Base-by-base conservation (phyloP, 805 yeast species). In the Sugiyamaella qingdaonensis region DNA sequence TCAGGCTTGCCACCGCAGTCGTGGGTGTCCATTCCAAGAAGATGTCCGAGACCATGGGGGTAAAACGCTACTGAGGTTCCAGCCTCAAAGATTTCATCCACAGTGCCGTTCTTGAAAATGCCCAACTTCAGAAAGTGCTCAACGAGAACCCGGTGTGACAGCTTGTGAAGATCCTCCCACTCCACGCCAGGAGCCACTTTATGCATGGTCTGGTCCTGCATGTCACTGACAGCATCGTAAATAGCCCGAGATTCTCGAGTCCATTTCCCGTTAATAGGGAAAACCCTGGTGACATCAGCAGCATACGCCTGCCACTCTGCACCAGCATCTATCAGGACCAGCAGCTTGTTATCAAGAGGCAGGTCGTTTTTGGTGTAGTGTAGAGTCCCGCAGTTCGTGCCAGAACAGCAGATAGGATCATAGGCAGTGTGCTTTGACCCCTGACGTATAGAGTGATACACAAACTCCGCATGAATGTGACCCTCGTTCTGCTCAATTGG, bases 261-360 rank as follows among this genome's bases (percentile, higher is more conserved):
- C 90, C 96, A 92, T 51, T 84, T 82, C 5, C 99, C 99, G 57
- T 76, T 79, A 52, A 89, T 82, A 29, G 99, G 99, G 80, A 90
- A 92, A 66, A 95, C 87, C 66, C 99, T 80, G 13, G 99, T 94
- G 42, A 94, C 97, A 67, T 92, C 99, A 43, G 89, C 77, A 2
- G 97, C 91, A 69, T 92, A 92, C 67, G 88, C 83, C 58, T 81
- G 80, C 97, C 97, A 92, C 70, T 92, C 98, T 2, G 97, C 96
- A 52, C 99, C 99, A 8, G 98, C 97, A 72, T 92, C 99, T 51
- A 92, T 84, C 56, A 92, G 77, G 10, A 92, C 78, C 4, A 91
- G 78, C 46, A 79, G 81, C 63, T 81, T 83, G 16, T 78, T 78
- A 10, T 68, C 75, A 54, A 84, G 64, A 2, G 76, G 72, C 49